A percentile compares a stretch with the other conserved stretches of the same genome.
Evolutionary conservation across 2,329 filamentous ascomycete genomes (phyloP).

Genomic region (Pseudocercospora vitis): DNA sequence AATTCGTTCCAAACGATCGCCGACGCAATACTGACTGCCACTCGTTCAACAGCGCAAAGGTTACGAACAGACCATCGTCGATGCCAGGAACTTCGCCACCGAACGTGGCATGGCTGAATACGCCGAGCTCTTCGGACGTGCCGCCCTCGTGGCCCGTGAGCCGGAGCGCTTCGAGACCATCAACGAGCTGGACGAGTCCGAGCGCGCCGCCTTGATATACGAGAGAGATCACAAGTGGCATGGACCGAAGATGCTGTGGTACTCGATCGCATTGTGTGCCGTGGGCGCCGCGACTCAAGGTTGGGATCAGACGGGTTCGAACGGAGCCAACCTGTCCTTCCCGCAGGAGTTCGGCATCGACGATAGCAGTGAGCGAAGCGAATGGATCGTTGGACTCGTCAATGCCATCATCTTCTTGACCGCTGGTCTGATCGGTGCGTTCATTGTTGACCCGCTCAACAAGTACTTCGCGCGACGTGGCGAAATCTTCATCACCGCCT

Average conservation of each 20-base stretch:
- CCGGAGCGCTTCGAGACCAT: conserved; percentile 64
- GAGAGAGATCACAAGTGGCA: conserved; percentile 69
- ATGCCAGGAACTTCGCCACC: conserved; percentile 40
- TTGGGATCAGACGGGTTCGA: conserved; percentile 39
- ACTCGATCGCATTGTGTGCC: conserved; percentile 57
- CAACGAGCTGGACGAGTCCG: conserved; percentile 59
- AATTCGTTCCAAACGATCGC: no score
- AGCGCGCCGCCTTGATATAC: conserved; percentile 59
- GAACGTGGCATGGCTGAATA: conserved; percentile 40
- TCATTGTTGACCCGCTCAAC: conserved; percentile 57
- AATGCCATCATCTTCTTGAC: conserved; percentile 56
- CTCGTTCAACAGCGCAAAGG: conserved; percentile 38
- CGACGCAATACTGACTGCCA: no score
- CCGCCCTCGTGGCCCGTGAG: conserved; percentile 70
- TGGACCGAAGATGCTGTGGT: conserved; percentile 61
- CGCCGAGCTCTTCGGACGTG: conserved; percentile 40
- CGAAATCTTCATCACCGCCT: conserved; percentile 41
- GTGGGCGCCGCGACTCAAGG: conserved; percentile 37
- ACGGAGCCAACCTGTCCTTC: conserved; percentile 37
- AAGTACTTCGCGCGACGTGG: conserved; percentile 41
- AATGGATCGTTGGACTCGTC: conserved; percentile 46
- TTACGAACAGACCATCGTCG: conserved; percentile 34
- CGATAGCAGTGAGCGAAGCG: conserved; percentile 26
- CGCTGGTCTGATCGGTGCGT: conserved; percentile 40
- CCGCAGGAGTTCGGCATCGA: conserved; percentile 34